Conservation (phyloP, 192 early-diverging fungal genomes). For the Coemansia sp. region DNA sequence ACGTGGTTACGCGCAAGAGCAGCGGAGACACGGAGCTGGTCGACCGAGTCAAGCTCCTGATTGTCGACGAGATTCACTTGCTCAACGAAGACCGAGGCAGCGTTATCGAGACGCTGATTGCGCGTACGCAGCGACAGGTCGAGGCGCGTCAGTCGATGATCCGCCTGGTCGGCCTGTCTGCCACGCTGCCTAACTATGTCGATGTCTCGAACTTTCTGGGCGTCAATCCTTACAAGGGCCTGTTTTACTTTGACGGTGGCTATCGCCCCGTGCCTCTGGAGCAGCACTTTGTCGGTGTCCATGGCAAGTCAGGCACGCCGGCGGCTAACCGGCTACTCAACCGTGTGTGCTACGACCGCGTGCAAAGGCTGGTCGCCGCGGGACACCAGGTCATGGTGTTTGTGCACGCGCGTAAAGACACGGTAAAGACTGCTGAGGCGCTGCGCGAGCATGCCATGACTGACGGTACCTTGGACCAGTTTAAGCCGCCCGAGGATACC, state of each 20-base stretch:
- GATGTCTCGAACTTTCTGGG: conserved; percentile 93
- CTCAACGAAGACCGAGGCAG: conserved; percentile 94
- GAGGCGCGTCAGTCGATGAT: conserved; percentile 94
- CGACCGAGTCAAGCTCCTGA: conserved; percentile 91
- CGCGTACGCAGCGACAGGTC: conserved; percentile 87
- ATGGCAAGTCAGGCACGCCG: conserved; percentile 77
- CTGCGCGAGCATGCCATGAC: conserved; percentile 70
- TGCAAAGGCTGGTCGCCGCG: conserved; percentile 66
- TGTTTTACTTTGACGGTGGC: conserved; percentile 95
- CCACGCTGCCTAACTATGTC: conserved; percentile 96
- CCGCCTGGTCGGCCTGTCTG: conserved; percentile 94
- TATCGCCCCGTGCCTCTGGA: conserved; percentile 95
- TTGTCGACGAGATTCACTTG: conserved; percentile 98
- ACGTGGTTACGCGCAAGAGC: conserved; percentile 96
- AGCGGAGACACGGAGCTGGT: conserved; percentile 91
- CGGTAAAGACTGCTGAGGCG: conserved; percentile 88
- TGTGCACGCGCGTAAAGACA: conserved; percentile 98
- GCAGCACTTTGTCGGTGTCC: conserved; percentile 94
- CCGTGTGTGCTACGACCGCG: conserved; percentile 83
- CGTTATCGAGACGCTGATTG: conserved; percentile 95
- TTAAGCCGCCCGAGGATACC: conserved; percentile 27
- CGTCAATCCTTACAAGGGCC: conserved; percentile 88
- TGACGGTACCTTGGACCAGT: conserved; percentile 57
- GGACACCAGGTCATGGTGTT: conserved; percentile 99
- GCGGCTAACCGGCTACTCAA: conserved; percentile 71